Conservation (phyloP, 1,284 basidiomycete species). For the Ceratobasidium sp. region DNA sequence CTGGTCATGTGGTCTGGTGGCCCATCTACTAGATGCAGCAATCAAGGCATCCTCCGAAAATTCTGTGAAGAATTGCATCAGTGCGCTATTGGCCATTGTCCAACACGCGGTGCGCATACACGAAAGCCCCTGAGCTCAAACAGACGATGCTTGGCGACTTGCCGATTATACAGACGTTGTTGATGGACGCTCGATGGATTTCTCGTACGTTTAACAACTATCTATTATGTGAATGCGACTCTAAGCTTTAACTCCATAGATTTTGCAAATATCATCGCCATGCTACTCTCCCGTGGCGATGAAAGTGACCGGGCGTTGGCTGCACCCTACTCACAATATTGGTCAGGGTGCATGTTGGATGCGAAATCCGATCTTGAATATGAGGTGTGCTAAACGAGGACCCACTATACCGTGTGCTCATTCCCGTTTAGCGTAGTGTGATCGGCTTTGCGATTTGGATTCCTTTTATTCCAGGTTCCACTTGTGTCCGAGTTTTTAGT, state of each 20-base stretch:
- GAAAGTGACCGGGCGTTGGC: constrained; percentile 14
- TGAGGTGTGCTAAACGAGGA: background rate
- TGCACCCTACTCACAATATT: constrained; percentile 21
- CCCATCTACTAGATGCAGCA: constrained; percentile 8
- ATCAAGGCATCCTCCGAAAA: background rate
- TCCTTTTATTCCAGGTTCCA: constrained; percentile 9
- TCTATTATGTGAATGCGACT: background rate
- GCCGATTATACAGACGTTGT: background rate
- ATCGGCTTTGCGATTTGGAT: constrained; percentile 7
- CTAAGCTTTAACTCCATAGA: constrained; percentile 1
- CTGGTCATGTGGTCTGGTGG: constrained; percentile 23
- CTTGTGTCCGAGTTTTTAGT: constrained; percentile 3
- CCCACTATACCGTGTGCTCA: background rate
- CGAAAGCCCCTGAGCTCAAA: background rate
- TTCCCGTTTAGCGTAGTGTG: background rate
- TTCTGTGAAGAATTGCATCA: background rate
- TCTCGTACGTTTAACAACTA: background rate
- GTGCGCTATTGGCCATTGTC: background rate
- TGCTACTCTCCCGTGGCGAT: background rate
- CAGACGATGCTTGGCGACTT: constrained; percentile 6
- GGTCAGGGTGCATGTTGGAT: constrained; percentile 6
- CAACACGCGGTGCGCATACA: background rate
- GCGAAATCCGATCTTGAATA: background rate
- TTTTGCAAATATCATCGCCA: background rate
- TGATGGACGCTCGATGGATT: background rate